phyloP scores from a whole-genome alignment of 441 rosid genomes.

The Adansonia grandidieri region DNA sequence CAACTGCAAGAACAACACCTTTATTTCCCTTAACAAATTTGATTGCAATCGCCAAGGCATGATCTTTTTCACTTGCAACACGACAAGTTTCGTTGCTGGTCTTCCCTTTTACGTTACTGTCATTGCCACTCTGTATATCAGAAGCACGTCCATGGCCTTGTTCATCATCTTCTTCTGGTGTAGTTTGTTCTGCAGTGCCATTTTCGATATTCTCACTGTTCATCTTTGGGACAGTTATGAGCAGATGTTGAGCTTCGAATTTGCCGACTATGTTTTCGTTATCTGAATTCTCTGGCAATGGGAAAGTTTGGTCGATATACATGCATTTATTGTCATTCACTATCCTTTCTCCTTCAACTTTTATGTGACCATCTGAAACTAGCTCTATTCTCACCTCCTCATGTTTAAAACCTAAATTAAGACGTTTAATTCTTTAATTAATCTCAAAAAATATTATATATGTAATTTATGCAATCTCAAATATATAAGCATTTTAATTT shows the following conservation, averaged over 20 bases:
- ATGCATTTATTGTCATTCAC: conserved; percentile 29
- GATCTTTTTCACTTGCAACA: neutral
- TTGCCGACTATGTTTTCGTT: conserved; percentile 26
- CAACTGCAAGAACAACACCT: conserved; percentile 35
- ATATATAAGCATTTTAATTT: neutral
- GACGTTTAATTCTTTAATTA: neutral
- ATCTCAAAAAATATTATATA: too few species aligned
- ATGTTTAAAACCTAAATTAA: conserved; percentile 39
- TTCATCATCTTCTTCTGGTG: neutral
- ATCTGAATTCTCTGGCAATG: conserved; percentile 47
- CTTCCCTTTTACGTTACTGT: conserved; percentile 22
- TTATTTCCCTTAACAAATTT: conserved; percentile 35
- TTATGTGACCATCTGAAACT: conserved; percentile 30
- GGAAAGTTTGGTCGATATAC: conserved; percentile 39
- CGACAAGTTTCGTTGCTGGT: conserved; percentile 23
- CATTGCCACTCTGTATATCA: neutral
- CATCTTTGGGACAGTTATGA: conserved; percentile 45
- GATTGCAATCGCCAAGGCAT: conserved; percentile 26
- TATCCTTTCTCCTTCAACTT: conserved; percentile 47
- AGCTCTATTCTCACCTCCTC: conserved; percentile 49
- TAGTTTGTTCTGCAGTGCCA: neutral
- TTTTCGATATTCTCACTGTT: neutral
- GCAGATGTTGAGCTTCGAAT: conserved; percentile 41
- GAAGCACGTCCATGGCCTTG: neutral
- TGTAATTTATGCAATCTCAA: too few species aligned